Evolutionary conservation across 164 flowering plant species (phyloP).

Genomic region (Cinnamomum micranthum): DNA sequence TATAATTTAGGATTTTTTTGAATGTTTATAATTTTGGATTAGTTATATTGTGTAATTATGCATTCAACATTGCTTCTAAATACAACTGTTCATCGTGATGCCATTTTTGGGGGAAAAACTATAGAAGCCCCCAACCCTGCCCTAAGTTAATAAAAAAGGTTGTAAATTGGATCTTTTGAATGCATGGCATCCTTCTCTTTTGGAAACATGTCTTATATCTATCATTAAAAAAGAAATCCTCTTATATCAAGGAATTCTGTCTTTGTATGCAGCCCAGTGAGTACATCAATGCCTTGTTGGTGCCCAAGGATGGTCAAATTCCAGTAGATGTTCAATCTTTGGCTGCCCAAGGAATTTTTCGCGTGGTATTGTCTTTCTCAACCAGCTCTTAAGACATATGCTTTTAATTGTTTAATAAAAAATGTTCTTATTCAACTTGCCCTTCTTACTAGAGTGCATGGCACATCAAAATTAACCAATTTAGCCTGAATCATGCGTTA

Average conservation of each 20-base stretch:
- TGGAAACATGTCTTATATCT: background rate
- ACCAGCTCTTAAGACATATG: background rate
- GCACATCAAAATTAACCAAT: too few species aligned
- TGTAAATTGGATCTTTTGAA: background rate
- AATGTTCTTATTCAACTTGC: too few species aligned
- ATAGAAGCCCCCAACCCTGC: too few species aligned
- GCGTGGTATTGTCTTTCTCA: conserved; percentile 47
- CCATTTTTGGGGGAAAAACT: background rate
- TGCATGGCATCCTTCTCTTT: background rate
- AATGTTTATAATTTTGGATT: too few species aligned
- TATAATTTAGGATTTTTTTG: too few species aligned
- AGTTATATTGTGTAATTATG: too few species aligned
- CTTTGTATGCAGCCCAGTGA: conserved; percentile 61
- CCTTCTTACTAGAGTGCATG: too few species aligned
- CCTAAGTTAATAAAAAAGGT: too few species aligned
- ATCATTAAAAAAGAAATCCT: too few species aligned
- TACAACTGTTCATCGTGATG: background rate
- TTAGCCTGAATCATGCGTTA: too few species aligned
- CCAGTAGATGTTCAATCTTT: conserved; percentile 51
- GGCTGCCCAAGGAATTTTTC: conserved; percentile 62
- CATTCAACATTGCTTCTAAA: too few species aligned
- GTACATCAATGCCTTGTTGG: conserved; percentile 76
- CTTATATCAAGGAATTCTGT: conserved; percentile 3
- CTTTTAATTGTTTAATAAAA: background rate
- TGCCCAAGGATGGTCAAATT: conserved; percentile 73